phyloP scores from a whole-genome alignment of 176 grass and related monocot genomes.

The Avena atlantica region DNA sequence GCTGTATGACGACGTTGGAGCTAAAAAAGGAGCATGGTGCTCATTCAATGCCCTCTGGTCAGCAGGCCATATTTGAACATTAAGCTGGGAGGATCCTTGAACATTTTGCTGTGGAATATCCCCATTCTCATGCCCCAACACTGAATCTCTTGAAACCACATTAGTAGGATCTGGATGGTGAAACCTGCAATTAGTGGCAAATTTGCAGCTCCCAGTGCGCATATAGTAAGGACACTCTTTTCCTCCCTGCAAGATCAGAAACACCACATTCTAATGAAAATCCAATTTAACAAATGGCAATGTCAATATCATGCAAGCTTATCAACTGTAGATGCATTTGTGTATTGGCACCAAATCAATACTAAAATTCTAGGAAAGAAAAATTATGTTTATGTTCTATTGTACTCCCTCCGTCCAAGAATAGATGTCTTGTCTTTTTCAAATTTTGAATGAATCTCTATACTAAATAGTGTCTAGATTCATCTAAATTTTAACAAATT shows the following conservation, averaged over 20 bases:
- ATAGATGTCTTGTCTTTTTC: too few species aligned
- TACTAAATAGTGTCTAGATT: too few species aligned
- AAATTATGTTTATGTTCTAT: not conserved
- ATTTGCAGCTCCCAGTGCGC: constrained; percentile 93
- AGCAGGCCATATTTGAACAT: constrained; percentile 50
- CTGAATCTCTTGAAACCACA: constrained; percentile 47
- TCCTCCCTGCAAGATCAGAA: constrained; percentile 64
- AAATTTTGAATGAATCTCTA: too few species aligned
- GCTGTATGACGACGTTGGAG: constrained; percentile 65
- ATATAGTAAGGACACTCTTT: constrained; percentile 95
- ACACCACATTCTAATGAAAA: constrained; percentile 12
- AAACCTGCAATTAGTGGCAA: constrained; percentile 80
- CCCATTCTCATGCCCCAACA: constrained; percentile 49
- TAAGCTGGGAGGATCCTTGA: constrained; percentile 52
- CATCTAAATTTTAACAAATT: too few species aligned
- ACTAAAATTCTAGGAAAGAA: not conserved
- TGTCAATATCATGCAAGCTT: not conserved
- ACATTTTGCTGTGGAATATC: constrained; percentile 59
- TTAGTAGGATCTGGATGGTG: constrained; percentile 93
- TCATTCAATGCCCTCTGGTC: constrained; percentile 64
- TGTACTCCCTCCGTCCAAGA: not conserved
- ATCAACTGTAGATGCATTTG: constrained; percentile 4
- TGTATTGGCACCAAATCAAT: constrained; percentile 16
- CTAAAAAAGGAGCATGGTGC: constrained; percentile 58
- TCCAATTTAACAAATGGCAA: constrained; percentile 4